Evolutionary conservation across 371 early-diverging fungal genomes (phyloP), one percentile per base, ranked within the genome.

Genomic region (Mucor indicus): DNA sequence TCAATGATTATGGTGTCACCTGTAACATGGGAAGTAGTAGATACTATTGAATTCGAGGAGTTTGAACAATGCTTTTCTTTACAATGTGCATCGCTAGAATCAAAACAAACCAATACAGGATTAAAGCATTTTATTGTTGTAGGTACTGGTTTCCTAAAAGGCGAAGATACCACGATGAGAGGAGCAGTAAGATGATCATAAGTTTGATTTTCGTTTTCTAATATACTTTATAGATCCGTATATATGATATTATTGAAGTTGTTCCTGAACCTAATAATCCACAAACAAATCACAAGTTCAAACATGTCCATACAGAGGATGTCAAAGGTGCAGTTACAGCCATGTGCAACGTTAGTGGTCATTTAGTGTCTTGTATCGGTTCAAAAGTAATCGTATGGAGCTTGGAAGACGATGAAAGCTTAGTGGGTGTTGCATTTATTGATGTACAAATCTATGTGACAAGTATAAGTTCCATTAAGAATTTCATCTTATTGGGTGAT

Each of bases 191-290:
- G 80, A 42, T 19, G 27, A 29, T 12, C 30, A 29, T 29, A 8
- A 19, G n/a, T 32, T 17, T 38, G 11, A 15, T 41, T 17, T 25
- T 12, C 19, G 30, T 25, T 27, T 49, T 29, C 12, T 12, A 29
- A 29, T 29, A 29, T 29, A 29, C 12, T 6, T 29, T 6, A 4
- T 64, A 89, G 84, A 80, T 95, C 41, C 85, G 91, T 53, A 69
- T 99, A 4, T 96, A 91, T 60, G 99, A 99, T 51, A 83, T 99
- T 36, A 92, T 96, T 67, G 92, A 94, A 62, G 96, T 99, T 16
- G 96, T 99, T 7, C 99, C 99, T 2, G 93, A 96, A 57, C 88
- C 92, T 2, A 91, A 91, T 44, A 89, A 91, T 37, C 98, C 98
- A 22, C 92, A 94, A 65, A 93, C 95, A 0, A 93, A 92, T 53